Conservation (phyloP, 352 stramenopile genomes). For the Phytophthora uliginosa region DNA sequence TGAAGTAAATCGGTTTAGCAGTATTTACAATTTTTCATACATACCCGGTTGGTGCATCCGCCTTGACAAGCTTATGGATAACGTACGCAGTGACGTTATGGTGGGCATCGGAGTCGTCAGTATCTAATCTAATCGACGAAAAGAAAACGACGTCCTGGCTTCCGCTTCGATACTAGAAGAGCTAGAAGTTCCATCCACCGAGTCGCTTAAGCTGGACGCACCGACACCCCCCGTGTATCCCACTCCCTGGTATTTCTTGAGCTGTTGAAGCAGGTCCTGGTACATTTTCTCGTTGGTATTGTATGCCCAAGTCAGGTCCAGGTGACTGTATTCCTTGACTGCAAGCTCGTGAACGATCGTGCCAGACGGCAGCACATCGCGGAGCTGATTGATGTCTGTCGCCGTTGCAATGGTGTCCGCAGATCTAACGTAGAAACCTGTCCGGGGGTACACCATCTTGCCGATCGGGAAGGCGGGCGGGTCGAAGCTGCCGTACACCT, state of each 20-base stretch:
- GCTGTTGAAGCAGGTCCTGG: constrained; percentile 48
- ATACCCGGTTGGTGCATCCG: neutral
- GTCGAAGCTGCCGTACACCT: constrained; percentile 50
- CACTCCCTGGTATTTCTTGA: constrained; percentile 46
- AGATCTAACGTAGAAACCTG: constrained; percentile 48
- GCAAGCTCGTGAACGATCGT: constrained; percentile 53
- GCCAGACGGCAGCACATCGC: constrained; percentile 38
- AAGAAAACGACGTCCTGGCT: constrained; percentile 25
- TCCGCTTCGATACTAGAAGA: constrained; percentile 3
- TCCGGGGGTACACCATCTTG: constrained; percentile 47
- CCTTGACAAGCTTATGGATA: neutral
- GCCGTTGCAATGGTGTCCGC: constrained; percentile 52
- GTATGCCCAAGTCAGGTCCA: constrained; percentile 63
- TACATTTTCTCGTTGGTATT: constrained; percentile 58
- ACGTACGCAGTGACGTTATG: neutral
- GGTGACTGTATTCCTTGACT: constrained; percentile 55
- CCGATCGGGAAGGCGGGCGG: constrained; percentile 36
- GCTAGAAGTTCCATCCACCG: neutral
- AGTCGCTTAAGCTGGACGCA: neutral
- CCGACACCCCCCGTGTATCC: constrained; percentile 30
- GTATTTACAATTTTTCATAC: neutral
- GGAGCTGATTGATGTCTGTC: constrained; percentile 48
- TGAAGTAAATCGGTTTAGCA: neutral
- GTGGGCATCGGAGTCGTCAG: too few species aligned
- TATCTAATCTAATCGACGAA: constrained; percentile 30